Conservation (phyloP, 83 land plant genomes). For the Picea mariana region DNA sequence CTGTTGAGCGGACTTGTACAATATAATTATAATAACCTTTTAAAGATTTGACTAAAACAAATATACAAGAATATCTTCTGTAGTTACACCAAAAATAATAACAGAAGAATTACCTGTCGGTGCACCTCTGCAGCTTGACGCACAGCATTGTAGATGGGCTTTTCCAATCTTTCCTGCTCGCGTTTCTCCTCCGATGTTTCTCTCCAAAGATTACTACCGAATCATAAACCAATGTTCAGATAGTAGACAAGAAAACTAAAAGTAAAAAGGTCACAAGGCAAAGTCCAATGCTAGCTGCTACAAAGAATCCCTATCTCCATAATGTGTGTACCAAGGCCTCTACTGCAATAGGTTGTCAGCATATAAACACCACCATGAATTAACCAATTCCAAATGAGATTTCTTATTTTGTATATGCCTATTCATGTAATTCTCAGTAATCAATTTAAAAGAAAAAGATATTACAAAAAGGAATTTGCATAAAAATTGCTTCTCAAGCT, state of each 20-base stretch:
- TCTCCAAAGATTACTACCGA: conserved; percentile 88
- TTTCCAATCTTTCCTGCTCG: conserved; percentile 89
- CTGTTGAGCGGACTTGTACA: no score
- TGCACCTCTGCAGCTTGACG: conserved; percentile 99
- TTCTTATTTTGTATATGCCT: neutral
- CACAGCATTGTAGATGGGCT: conserved; percentile 89
- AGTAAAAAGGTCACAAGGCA: neutral
- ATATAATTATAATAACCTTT: no score
- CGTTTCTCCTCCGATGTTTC: conserved; percentile 94
- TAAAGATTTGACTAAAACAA: no score
- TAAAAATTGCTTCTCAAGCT: neutral
- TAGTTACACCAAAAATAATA: no score
- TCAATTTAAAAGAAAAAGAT: neutral
- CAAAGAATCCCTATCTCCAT: neutral
- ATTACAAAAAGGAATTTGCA: neutral
- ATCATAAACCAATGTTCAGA: neutral
- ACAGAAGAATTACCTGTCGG: conserved; percentile 81
- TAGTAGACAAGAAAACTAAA: neutral
- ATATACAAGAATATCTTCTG: no score
- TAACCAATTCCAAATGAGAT: neutral
- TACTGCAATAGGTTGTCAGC: neutral
- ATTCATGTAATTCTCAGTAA: neutral
- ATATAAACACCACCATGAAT: neutral
- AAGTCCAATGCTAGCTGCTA: neutral
- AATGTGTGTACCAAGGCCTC: neutral